Percentiles rank a stretch among this genome's conserved stretches.
These are phyloP conservation scores for Plasmodium cynomolgi DNA, from an alignment of 169 alveolate species.

Conservation along the genomic window DNA sequence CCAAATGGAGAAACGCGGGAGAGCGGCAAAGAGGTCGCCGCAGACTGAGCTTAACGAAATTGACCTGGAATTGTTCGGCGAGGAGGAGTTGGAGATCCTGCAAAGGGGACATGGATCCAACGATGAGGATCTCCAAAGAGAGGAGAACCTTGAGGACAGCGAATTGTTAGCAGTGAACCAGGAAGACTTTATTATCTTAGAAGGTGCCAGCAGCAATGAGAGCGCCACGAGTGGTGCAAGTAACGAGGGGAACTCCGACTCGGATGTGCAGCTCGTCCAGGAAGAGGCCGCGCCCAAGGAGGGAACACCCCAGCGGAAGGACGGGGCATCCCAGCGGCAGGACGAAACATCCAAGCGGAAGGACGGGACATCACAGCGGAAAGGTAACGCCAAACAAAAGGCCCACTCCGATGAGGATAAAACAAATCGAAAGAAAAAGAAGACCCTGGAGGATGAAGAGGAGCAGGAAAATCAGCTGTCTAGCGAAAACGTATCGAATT, in stretches of 20 bases:
- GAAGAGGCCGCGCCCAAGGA: background rate
- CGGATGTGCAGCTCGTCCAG: slow-evolving; percentile 38
- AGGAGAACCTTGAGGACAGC: background rate
- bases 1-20: slow-evolving; percentile 4
- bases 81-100: slow-evolving; percentile 53
- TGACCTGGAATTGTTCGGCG: slow-evolving; percentile 59
- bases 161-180: background rate
- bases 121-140: background rate
- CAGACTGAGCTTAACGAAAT: slow-evolving; percentile 28
- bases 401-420: background rate
- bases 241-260: background rate
- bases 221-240: background rate
- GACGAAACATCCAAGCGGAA: background rate
- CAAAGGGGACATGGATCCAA: background rate
- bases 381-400: background rate
- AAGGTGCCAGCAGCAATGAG: background rate
- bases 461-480: background rate
- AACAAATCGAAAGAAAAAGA: background rate
- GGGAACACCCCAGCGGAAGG: background rate
- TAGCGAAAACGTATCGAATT: background rate
- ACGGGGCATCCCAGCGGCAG: background rate
- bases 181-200: slow-evolving; percentile 22
- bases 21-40: background rate
- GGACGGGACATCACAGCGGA: background rate
- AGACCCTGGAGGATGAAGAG: background rate